These are phyloP conservation scores for Ustilago nuda DNA, from an alignment of 1,284 basidiomycete species.

Conservation along the genomic window DNA sequence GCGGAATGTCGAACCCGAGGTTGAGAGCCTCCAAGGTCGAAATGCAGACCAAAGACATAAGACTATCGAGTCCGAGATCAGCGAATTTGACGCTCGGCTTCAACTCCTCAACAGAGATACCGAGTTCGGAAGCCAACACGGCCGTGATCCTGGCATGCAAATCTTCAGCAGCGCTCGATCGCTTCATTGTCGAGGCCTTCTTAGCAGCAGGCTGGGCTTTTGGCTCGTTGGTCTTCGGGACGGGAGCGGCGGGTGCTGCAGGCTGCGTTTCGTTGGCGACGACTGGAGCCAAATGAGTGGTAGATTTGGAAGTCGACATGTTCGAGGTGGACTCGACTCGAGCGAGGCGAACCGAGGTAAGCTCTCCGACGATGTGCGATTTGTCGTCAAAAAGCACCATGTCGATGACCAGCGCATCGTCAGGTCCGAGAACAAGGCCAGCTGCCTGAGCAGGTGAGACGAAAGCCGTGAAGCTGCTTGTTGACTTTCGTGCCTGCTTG, in stretches of 20 bases:
- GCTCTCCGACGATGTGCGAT: conserved; percentile 14
- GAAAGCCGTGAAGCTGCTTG: conserved; percentile 8
- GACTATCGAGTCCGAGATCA: conserved; percentile 50
- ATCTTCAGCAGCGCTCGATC: conserved; percentile 6
- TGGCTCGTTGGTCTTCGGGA: not conserved
- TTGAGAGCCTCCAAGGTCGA: conserved; percentile 40
- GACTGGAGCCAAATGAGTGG: not conserved
- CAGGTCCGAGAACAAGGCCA: too few species aligned
- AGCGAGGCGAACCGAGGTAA: conserved; percentile 11
- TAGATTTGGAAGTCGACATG: not conserved
- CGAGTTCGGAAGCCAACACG: conserved; percentile 39
- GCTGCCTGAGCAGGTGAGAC: not conserved
- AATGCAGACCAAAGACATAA: conserved; percentile 54
- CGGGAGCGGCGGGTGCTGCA: not conserved
- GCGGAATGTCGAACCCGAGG: conserved; percentile 38
- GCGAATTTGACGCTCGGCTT: conserved; percentile 36
- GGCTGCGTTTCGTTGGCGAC: not conserved
- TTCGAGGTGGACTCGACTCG: not conserved
- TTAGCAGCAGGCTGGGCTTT: not conserved
- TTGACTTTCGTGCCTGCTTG: not conserved
- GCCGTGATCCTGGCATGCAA: conserved; percentile 26
- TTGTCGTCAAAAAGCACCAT: conserved; percentile 16
- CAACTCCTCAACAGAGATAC: conserved; percentile 38
- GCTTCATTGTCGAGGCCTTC: not conserved
- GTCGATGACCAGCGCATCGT: not conserved